Base-by-base conservation (phyloP, 805 yeast genomes). In the Suhomyces kilbournensis region DNA sequence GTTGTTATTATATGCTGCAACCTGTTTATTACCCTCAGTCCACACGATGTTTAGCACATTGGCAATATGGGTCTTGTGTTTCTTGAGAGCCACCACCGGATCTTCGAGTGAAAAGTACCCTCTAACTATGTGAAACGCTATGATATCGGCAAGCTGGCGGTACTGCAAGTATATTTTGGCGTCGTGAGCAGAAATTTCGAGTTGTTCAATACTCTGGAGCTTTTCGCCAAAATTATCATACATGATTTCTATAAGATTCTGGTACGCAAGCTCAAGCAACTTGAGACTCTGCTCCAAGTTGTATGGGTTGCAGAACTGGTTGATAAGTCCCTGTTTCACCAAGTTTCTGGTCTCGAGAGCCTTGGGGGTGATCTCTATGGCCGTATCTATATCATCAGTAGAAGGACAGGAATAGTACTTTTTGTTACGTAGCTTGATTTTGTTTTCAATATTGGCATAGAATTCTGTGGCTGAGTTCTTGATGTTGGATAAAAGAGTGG, bases 81-180 rank as follows among this genome's bases (percentile, higher is more conserved):
- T 86, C 53, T 78, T 73, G 59, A 82, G 80, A 0, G 92, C 89
- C 46, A 74, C 58, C 38, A 83, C 74, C 0, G 86, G 78, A 54
- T 80, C 82, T 42, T 81, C 87, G 12, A 81, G 53, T 12, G 86
- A 82, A 23, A 88, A 71, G 58, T 83, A 80, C 1, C 83, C 72
- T 55, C 87, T 76, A 7, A 81, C 80, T 8, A 88, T 82, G 58
- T 86, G 88, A 48, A 86, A 74, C 0, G 86, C 84, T 5, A 81
- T 61, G 3, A 82, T 64, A 61, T 90, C 96, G 5, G 87, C 64
- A 46, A 86, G 65, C 8, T 63, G 60, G 43, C 89, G 64, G 35
- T 78, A 61, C 47, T 71, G 74, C 4, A 8, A 32, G 45, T 67
- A 68, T 9, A 75, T 52, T 17, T 53, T 54, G 4, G 48, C 25